Percentiles rank a stretch among this genome's conserved stretches.
Conservation (phyloP, 371 early-diverging fungal genomes). For the Mycotypha africana region DNA sequence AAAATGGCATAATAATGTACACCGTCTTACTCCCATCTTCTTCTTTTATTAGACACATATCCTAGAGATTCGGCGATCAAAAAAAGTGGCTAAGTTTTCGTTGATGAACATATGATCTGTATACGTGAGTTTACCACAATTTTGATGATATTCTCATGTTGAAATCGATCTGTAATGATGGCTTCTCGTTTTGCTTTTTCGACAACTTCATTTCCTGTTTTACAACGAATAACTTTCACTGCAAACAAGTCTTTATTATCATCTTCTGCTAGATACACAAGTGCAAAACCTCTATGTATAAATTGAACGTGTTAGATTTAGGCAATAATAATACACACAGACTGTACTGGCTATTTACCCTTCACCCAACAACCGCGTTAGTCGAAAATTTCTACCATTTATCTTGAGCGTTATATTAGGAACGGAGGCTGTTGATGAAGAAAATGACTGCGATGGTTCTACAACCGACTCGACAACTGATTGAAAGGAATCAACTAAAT, state of each 20-base stretch:
- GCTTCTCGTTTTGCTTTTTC: conserved; percentile 63
- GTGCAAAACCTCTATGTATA: conserved; percentile 60
- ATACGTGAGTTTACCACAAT: conserved; percentile 36
- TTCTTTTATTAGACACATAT: conserved; percentile 56
- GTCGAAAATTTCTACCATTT: conserved; percentile 51
- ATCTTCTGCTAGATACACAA: conserved; percentile 69
- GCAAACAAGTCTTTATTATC: conserved; percentile 52
- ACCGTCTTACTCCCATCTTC: conserved; percentile 56
- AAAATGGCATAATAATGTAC: conserved; percentile 64
- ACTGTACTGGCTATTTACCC: conserved; percentile 36
- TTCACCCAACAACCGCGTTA: conserved; percentile 65
- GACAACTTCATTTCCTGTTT: conserved; percentile 52
- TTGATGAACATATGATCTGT: background rate
- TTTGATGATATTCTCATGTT: conserved; percentile 65
- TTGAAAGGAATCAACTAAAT: conserved; percentile 11
- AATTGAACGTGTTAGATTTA: background rate
- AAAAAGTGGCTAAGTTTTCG: no score
- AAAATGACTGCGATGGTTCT: conserved; percentile 1
- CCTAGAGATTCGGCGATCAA: conserved; percentile 29
- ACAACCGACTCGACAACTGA: conserved; percentile 14
- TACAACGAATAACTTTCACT: conserved; percentile 66
- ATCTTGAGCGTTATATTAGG: conserved; percentile 52
- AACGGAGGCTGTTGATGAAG: conserved; percentile 11
- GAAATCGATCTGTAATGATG: conserved; percentile 57
- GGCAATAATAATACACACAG: no score